These are phyloP conservation scores for Trichophaea hybrida DNA, from an alignment of 2,329 filamentous ascomycete genomes.

Conservation along the genomic window DNA sequence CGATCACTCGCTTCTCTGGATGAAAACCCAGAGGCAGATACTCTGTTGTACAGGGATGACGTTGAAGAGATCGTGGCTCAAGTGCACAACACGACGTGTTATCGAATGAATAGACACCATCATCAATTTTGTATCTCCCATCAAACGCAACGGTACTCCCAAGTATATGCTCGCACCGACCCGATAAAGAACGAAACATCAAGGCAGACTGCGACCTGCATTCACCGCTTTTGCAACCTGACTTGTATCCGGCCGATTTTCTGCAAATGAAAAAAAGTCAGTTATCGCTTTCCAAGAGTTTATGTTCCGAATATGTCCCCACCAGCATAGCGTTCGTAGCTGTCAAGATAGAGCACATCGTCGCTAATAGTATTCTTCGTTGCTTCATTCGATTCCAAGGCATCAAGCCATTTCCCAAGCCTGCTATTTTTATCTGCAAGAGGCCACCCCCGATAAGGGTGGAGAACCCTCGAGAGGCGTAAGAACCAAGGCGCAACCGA, in stretches of 20 bases:
- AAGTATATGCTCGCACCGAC: no score
- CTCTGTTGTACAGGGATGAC: no score
- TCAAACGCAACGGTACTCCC: no score
- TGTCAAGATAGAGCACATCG: constrained; percentile 49
- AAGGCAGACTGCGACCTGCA: constrained; percentile 41
- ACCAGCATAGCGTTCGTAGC: constrained; percentile 49
- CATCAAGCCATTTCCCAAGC: constrained; percentile 32
- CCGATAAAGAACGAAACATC: constrained; percentile 17
- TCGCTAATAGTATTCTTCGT: constrained; percentile 32
- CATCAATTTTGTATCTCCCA: no score
- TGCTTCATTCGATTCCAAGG: constrained; percentile 31
- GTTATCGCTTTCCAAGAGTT: not conserved
- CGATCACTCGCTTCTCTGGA: no score
- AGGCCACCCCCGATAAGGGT: constrained; percentile 32
- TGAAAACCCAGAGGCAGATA: no score
- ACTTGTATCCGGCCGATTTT: constrained; percentile 46
- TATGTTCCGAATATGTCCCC: constrained; percentile 26
- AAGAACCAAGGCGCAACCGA: constrained; percentile 34
- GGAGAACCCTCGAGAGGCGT: constrained; percentile 31
- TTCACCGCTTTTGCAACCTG: constrained; percentile 47
- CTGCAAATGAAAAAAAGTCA: constrained; percentile 27
- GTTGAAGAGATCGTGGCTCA: no score
- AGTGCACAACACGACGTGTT: no score
- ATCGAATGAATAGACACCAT: no score
- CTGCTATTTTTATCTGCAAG: constrained; percentile 30